Base-by-base conservation (phyloP, 108 stramenopile genomes). In the Discostella pseudostelligera region DNA sequence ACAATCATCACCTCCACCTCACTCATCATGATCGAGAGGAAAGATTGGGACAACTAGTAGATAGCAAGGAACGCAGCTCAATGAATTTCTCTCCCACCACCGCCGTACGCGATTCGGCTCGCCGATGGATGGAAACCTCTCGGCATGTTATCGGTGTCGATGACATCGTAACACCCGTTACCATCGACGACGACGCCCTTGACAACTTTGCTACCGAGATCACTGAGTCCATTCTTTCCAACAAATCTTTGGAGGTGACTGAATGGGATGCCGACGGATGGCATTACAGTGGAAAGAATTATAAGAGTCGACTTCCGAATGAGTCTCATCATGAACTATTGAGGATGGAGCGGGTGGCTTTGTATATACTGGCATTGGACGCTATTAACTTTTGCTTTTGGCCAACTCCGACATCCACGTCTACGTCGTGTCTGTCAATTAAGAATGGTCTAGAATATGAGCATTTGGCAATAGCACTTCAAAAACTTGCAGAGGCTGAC, bases 341-440 rank as follows among this genome's bases (percentile, higher is more conserved):
- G 76, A 65, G 85, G 22, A 68, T 80, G 62, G 89, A 90, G 58
- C 78, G 92, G 32, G 82, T 90, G 14, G 87, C 86, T 11, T 62
- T 93, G 6, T 96, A 94, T 47, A 81, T 96, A 24, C 65, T 96
- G 59, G 82, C 90, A 4, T 54, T 96, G 78, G 96, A 96, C 81
- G 90, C 93, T 59, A 88, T 96, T 48, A 96, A 96, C 56, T 96
- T 96, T 82, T 96, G 96, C 45, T 96, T 96, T 66, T 96, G 96
- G 96, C 96, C 96, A 0, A 35, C 56, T 40, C 39, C 72, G 44
- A 25, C 51, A 8, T 1, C 25, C 4, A 1, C 24, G 40, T 59
- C 14, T 24, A 55, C 0, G 24, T 63, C 0, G 12, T 5, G 13
- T 37, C 14, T 11, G n/a, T 44, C 26, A 11, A 58, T 16, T 0